A percentile compares a stretch with the other conserved stretches of the same genome.
Conservation (phyloP, 495 filamentous ascomycete genomes). For the Aspergillus taichungensis region DNA sequence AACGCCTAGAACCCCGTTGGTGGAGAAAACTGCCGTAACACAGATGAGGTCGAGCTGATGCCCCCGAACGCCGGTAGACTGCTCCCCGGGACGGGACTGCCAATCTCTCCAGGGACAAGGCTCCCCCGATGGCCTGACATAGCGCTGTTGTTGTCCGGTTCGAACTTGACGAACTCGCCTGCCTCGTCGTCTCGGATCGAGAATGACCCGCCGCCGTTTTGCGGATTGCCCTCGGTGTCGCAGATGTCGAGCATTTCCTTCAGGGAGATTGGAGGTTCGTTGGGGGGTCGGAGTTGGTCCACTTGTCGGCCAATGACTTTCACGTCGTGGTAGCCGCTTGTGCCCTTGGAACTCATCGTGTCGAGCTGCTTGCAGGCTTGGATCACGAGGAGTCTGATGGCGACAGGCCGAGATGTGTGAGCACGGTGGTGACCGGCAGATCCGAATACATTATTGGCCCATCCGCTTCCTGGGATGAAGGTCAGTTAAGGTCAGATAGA, state of each 20-base stretch:
- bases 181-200: conserved; percentile 46
- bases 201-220: conserved; percentile 87
- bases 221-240: conserved; percentile 77
- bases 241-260: conserved; percentile 80
- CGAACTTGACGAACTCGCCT: conserved; percentile 52
- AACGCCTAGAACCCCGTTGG: conserved; percentile 31
- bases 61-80: conserved; percentile 39
- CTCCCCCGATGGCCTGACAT: conserved; percentile 31
- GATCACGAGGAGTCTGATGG: conserved; percentile 49
- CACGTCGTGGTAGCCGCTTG: conserved; percentile 55
- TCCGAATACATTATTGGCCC: conserved; percentile 46
- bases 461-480: conserved; percentile 31
- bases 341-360: conserved; percentile 22
- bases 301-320: conserved; percentile 57
- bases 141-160: conserved; percentile 41
- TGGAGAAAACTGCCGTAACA: conserved; percentile 32
- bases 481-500: conserved; percentile 12
- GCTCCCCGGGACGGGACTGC: conserved; percentile 37
- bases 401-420: conserved; percentile 43
- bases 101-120: conserved; percentile 42
- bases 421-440: conserved; percentile 34
- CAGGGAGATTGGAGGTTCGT: conserved; percentile 51
- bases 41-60: conserved; percentile 22
- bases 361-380: conserved; percentile 52
- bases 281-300: conserved; percentile 45